Evolutionary conservation across 108 stramenopile species (phyloP), one percentile per base, ranked within the genome.

Genomic region (Nannochloropsis salina): DNA sequence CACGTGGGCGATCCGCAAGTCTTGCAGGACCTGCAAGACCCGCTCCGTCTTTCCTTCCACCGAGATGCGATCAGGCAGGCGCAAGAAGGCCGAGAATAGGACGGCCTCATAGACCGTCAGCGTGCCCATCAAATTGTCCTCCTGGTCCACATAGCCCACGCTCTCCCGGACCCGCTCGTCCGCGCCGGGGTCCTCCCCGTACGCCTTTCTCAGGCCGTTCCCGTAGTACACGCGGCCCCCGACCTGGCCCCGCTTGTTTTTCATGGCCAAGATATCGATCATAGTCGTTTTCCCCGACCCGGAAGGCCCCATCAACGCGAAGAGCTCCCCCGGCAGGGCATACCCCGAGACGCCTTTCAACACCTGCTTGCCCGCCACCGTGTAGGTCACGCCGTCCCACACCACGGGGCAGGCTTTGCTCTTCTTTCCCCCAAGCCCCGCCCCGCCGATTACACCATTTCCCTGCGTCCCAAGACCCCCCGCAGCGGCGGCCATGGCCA

Each of bases 51-150:
- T 74, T n/a, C 61, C 6, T 3, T 74, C 61, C 61, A 74, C n/a
- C 61, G 61, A 74, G 20, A 74, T 74, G 20, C 6, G 20, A 74
- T 74, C 8, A 15, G 61, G 61, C 61, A 74, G 61, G 20, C 61
- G 15, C 61, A 74, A 74, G n/a, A 74, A 74, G 20, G 61, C 61
- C 61, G 61, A 74, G 61, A 74, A 74, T 2, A 74, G 4, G 61
- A 74, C 61, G 20, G 61, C 15, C 61, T 74, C 61, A 74, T n/a
- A 74, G 4, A 74, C 61, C 61, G 61, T 74, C 61, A 74, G 61
- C 61, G 61, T 74, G 4, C 61, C 61, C 61, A 74, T 74, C 6
- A 74, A 74, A 74, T 74, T 74, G n/a, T 74, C 61, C 61, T 74
- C 61, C 8, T 74, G 61, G n/a, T 74, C 61, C 20, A 74, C 61